Evolutionary conservation across 371 early-diverging fungal genomes (phyloP).

Genomic region (Mucor indicus): DNA sequence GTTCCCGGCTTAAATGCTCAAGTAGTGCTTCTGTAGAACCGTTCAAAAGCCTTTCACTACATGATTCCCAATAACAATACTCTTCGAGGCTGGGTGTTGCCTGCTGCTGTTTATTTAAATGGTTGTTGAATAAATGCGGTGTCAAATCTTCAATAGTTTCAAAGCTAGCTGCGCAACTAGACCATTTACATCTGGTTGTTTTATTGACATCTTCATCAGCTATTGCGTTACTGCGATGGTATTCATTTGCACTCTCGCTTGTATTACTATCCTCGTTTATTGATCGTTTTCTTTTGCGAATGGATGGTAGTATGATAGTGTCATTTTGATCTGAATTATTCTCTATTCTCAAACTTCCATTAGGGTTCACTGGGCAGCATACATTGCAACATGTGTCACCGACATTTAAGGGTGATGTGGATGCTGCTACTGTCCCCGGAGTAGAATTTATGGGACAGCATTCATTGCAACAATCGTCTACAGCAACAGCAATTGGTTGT

Average conservation of each 20-base stretch:
- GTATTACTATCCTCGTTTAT: background rate
- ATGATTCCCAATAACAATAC: constrained; percentile 78
- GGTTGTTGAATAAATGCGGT: constrained; percentile 77
- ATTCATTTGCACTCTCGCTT: background rate
- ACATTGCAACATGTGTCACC: too few species aligned
- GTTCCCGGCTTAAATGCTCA: constrained; percentile 66
- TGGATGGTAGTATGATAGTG: background rate
- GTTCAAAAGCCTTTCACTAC: constrained; percentile 53
- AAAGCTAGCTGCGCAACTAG: constrained; percentile 77
- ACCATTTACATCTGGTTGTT: constrained; percentile 67
- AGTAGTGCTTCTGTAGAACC: constrained; percentile 49
- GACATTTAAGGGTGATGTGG: too few species aligned
- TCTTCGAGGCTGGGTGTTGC: constrained; percentile 4
- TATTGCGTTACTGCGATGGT: background rate
- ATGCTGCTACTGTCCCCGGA: too few species aligned
- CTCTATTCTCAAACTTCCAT: too few species aligned
- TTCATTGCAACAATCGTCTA: constrained; percentile 19
- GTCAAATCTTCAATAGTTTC: constrained; percentile 70
- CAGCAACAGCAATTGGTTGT: constrained; percentile 16
- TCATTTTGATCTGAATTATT: constrained; percentile 3
- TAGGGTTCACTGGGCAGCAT: too few species aligned
- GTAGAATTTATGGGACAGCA: constrained; percentile 21
- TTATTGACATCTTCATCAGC: background rate
- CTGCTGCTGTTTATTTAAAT: constrained; percentile 46
- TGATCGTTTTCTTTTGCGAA: too few species aligned